Evolutionary conservation across 805 yeast genomes (phyloP).

Genomic region (Candida namnaoensis): DNA sequence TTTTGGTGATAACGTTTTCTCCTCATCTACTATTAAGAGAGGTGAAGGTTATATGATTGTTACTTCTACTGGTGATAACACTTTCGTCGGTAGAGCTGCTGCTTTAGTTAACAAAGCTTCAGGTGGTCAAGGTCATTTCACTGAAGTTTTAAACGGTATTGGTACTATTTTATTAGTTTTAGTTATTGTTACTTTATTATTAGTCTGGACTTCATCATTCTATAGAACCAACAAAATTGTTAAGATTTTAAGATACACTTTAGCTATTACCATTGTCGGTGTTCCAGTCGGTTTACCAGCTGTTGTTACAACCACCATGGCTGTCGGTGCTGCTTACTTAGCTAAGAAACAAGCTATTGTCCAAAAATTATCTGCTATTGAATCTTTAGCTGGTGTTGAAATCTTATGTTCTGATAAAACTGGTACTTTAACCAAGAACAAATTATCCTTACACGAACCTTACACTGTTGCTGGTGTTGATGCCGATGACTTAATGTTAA

Average conservation of each 20-base stretch:
- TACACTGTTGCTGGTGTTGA: conserved; percentile 97
- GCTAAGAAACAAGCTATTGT: conserved; percentile 97
- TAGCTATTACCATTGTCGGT: conserved; percentile 95
- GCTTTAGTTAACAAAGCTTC: conserved; percentile 92
- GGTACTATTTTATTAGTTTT: conserved; percentile 87
- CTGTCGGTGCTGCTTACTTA: conserved; percentile 98
- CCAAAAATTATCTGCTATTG: conserved; percentile 93
- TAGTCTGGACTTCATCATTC: conserved; percentile 92
- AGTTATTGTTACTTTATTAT: conserved; percentile 77
- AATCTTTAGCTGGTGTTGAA: conserved; percentile 96
- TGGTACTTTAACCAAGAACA: conserved; percentile 97
- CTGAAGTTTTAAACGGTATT: conserved; percentile 95
- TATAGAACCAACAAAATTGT: conserved; percentile 87
- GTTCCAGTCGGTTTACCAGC: conserved; percentile 99
- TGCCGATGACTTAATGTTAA: conserved; percentile 91
- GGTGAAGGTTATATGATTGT: conserved; percentile 94
- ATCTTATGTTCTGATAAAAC: conserved; percentile 97
- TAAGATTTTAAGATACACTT: conserved; percentile 80
- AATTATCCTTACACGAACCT: conserved; percentile 92
- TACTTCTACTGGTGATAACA: conserved; percentile 91
- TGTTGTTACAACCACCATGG: conserved; percentile 98
- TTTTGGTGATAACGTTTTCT: conserved; percentile 79
- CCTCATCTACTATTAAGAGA: conserved; percentile 91
- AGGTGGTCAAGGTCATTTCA: conserved; percentile 91
- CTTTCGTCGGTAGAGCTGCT: conserved; percentile 97